phyloP scores from a whole-genome alignment of 1,139 yeast genomes.

The Zygosaccharomyces sapae region DNA sequence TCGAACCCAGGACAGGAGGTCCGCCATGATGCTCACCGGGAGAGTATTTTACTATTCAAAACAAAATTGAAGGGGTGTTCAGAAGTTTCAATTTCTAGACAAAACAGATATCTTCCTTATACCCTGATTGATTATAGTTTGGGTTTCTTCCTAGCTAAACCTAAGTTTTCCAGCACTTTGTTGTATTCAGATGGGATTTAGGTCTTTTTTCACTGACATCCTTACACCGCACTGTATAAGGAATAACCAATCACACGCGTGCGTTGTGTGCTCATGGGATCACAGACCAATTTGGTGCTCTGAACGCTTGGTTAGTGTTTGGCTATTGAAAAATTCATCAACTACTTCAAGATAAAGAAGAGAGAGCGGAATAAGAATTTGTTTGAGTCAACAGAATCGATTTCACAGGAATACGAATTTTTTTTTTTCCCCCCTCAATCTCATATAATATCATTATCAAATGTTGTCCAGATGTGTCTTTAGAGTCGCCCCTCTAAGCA shows the following conservation, averaged over 20 bases:
- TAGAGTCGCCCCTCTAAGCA: slow-evolving; percentile 26
- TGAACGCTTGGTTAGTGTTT: background rate
- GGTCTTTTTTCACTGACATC: background rate
- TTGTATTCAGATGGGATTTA: background rate
- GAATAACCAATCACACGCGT: slow-evolving; percentile 3
- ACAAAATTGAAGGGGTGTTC: no score
- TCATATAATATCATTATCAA: background rate
- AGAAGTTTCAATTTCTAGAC: no score
- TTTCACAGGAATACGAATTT: no score
- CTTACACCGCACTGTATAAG: slow-evolving; percentile 1
- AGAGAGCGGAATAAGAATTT: background rate
- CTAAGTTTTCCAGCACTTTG: background rate
- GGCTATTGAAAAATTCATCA: background rate
- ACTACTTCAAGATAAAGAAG: background rate
- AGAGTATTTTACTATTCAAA: no score
- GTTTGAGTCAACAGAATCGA: background rate
- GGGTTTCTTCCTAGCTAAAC: background rate
- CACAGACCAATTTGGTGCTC: background rate
- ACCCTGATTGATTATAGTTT: no score
- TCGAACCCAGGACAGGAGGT: no score
- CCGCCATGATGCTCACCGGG: no score
- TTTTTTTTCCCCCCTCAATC: background rate
- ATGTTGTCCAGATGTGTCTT: slow-evolving; percentile 35
- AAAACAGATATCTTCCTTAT: no score
- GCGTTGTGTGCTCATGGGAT: slow-evolving; percentile 3